A percentile compares a stretch with the other conserved stretches of the same genome.
phyloP scores from a whole-genome alignment of 768 basidiomycete species.

The Tricholoma saponaceum region DNA sequence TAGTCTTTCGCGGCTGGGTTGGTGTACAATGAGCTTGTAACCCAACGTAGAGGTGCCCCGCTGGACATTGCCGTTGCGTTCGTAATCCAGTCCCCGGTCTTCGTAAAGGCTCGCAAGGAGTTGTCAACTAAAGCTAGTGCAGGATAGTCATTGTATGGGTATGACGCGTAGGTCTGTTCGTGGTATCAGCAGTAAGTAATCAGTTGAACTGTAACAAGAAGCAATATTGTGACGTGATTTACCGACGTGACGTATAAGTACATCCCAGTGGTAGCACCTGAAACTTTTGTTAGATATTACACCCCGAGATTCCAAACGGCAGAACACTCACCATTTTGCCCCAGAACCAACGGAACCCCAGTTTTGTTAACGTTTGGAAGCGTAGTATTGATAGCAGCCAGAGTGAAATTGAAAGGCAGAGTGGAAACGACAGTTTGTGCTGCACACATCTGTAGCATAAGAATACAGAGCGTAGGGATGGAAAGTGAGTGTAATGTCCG shows the following conservation, averaged over 20 bases:
- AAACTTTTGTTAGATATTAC: not conserved
- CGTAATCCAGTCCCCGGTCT: conserved; percentile 30
- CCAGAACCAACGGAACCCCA: conserved; percentile 43
- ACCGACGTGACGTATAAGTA: conserved; percentile 42
- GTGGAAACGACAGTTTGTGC: not conserved
- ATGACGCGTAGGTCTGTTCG: conserved; percentile 43
- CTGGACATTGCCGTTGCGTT: conserved; percentile 34
- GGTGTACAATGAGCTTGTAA: conserved; percentile 27
- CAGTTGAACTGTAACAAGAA: not conserved
- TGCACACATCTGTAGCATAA: not conserved
- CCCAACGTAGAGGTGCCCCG: conserved; percentile 31
- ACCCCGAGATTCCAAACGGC: not conserved
- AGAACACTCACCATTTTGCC: conserved; percentile 28
- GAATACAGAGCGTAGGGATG: not conserved
- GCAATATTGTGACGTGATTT: conserved; percentile 9
- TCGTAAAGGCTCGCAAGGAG: conserved; percentile 33
- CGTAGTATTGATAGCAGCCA: conserved; percentile 40
- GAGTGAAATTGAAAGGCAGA: conserved; percentile 38
- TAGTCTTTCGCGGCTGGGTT: conserved; percentile 32
- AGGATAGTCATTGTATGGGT: conserved; percentile 47
- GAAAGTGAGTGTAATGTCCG: not conserved
- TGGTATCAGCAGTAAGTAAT: not conserved
- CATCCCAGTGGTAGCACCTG: conserved; percentile 34
- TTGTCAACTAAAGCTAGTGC: conserved; percentile 32
- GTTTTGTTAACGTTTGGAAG: conserved; percentile 38